Conservation (phyloP, 495 filamentous ascomycete genomes). For the Aspergillus sclerotioniger region DNA sequence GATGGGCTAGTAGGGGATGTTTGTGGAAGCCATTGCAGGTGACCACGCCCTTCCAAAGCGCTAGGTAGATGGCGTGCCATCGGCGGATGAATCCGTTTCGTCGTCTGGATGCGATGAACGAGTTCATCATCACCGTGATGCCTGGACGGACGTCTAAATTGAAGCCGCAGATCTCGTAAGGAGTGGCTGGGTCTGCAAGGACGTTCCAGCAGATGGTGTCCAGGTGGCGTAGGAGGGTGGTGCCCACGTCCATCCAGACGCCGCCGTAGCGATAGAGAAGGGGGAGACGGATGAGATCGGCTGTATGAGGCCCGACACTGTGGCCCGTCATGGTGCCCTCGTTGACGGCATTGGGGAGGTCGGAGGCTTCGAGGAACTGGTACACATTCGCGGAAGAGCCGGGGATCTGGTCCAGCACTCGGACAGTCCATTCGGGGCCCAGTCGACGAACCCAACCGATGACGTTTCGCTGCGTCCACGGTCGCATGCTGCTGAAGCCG, state of each 20-base stretch:
- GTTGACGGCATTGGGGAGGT: conserved; percentile 17
- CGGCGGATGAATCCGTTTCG: conserved; percentile 19
- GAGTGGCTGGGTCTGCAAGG: conserved; percentile 17
- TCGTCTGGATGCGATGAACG: conserved; percentile 22
- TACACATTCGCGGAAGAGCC: conserved; percentile 18
- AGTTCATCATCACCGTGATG: conserved; percentile 16
- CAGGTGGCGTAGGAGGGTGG: conserved; percentile 19
- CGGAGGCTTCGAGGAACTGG: conserved; percentile 8
- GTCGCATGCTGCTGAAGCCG: conserved; percentile 20
- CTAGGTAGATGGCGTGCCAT: conserved; percentile 15
- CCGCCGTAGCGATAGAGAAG: conserved; percentile 24
- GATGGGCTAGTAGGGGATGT: neutral
- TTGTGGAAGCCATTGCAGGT: neutral
- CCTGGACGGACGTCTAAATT: neutral
- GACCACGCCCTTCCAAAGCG: conserved; percentile 1
- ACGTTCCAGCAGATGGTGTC: conserved; percentile 23
- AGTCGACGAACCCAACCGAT: conserved; percentile 22
- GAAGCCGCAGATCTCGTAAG: conserved; percentile 5
- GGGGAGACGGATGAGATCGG: conserved; percentile 23
- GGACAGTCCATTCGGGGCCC: conserved; percentile 24
- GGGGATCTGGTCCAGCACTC: conserved; percentile 23
- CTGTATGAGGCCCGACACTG: conserved; percentile 21
- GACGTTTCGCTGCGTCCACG: conserved; percentile 25
- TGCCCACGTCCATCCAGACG: conserved; percentile 27
- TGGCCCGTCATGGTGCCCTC: conserved; percentile 18